These are phyloP conservation scores for Microthlaspi erraticum DNA, from an alignment of 345 rosid genomes.

Conservation along the genomic window DNA sequence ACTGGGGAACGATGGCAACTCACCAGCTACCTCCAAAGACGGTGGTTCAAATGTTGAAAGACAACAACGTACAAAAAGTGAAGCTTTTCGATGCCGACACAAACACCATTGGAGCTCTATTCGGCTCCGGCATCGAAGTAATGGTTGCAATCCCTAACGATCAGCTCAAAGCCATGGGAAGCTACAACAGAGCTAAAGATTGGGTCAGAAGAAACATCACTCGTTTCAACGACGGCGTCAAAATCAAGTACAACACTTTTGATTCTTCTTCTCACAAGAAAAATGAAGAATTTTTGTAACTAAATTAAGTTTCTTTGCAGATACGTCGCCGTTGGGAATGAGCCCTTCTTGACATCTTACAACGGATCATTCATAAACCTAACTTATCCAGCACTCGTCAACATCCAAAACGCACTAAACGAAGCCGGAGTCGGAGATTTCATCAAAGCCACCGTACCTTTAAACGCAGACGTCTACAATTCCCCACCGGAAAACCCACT, in stretches of 20 bases:
- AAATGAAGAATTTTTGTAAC: background rate
- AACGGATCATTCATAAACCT: conserved; percentile 69
- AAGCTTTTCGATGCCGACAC: conserved; percentile 86
- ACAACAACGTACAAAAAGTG: conserved; percentile 80
- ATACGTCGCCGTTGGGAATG: conserved; percentile 89
- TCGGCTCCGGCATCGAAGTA: conserved; percentile 76
- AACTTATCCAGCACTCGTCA: conserved; percentile 85
- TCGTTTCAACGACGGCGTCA: conserved; percentile 70
- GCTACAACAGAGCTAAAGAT: conserved; percentile 58
- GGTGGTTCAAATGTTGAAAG: conserved; percentile 75
- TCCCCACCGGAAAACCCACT: conserved; percentile 61
- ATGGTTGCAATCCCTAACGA: conserved; percentile 96
- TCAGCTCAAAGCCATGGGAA: conserved; percentile 66
- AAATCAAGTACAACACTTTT: conserved; percentile 58
- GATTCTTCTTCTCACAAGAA: background rate
- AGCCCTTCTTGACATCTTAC: conserved; percentile 82
- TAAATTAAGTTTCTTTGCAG: conserved; percentile 46
- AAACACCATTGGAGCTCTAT: conserved; percentile 69
- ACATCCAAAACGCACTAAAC: conserved; percentile 86
- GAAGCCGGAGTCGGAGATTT: conserved; percentile 72
- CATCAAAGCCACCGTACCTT: conserved; percentile 86
- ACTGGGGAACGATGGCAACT: conserved; percentile 87
- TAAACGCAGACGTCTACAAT: conserved; percentile 82
- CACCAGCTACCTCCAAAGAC: conserved; percentile 69
- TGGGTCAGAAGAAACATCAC: conserved; percentile 80